Evolutionary conservation across 306 rosid species (phyloP).

Genomic region (Ammopiptanthus mongolicus): DNA sequence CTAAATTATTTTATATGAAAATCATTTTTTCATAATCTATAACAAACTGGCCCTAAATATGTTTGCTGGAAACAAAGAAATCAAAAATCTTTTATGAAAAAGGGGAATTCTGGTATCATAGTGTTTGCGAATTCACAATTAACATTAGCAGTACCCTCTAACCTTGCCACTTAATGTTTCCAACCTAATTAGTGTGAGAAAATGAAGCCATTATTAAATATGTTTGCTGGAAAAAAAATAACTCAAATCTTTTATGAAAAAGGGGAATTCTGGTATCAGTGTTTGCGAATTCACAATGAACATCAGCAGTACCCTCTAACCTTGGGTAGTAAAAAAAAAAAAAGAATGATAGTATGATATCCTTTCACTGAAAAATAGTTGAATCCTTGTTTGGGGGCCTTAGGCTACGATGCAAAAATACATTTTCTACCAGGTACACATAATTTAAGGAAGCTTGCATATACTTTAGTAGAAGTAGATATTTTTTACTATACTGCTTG

Average conservation of each 20-base stretch:
- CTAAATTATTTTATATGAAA: too few species aligned
- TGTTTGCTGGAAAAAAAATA: neutral
- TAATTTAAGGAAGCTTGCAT: neutral
- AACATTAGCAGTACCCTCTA: neutral
- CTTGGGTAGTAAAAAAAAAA: neutral
- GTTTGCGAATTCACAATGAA: conserved; percentile 5
- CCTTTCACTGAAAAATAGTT: neutral
- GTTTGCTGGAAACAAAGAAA: neutral
- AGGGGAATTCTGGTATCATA: neutral
- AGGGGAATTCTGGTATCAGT: neutral
- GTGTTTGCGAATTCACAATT: conserved; percentile 6
- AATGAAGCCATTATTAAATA: conserved; percentile 2
- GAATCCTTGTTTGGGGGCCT: neutral
- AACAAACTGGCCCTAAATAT: too few species aligned
- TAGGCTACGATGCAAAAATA: neutral
- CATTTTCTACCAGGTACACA: neutral
- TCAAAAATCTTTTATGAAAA: neutral
- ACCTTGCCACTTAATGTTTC: too few species aligned
- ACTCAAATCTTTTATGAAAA: neutral
- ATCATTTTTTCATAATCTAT: too few species aligned
- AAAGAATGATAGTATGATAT: neutral
- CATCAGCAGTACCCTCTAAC: neutral
- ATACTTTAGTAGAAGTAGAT: neutral
- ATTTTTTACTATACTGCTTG: neutral
- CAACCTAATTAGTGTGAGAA: conserved; percentile 52